A percentile compares a stretch with the other conserved stretches of the same genome.
Conservation (phyloP, 257 asterid genomes). For the Jacaranda copaia region DNA sequence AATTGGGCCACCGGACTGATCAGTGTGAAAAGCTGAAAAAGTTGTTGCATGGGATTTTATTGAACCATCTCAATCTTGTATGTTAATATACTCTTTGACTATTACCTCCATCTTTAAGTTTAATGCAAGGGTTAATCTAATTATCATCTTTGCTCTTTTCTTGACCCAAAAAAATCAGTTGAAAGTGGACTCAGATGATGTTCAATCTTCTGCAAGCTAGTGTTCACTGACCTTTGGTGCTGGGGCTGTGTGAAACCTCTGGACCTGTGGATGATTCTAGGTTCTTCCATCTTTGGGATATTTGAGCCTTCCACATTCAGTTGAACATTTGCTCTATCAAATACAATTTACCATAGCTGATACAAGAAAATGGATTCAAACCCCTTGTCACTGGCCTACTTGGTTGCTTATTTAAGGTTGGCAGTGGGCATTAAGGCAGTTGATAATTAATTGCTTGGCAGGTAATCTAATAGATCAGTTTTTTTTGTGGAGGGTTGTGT, state of each 20-base stretch:
- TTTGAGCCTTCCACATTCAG: neutral
- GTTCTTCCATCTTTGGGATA: neutral
- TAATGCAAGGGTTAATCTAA: conserved; percentile 4
- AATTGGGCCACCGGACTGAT: conserved; percentile 76
- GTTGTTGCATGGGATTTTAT: conserved; percentile 63
- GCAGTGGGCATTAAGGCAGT: neutral
- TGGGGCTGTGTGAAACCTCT: neutral
- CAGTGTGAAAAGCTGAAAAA: conserved; percentile 84
- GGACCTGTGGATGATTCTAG: conserved; percentile 1
- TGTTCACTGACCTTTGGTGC: neutral
- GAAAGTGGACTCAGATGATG: conserved; percentile 83
- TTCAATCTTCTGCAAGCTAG: conserved; percentile 52
- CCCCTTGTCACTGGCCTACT: neutral
- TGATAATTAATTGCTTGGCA: neutral
- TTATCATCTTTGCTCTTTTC: conserved; percentile 18
- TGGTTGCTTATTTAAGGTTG: conserved; percentile 13
- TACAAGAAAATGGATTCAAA: neutral
- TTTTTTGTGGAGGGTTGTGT: neutral
- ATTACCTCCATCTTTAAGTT: conserved; percentile 8
- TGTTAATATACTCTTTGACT: conserved; percentile 16
- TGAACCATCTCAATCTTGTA: conserved; percentile 82
- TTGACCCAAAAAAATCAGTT: conserved; percentile 52
- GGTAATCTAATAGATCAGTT: conserved; percentile 1
- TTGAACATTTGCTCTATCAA: neutral
- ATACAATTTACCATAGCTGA: conserved; percentile 8